phyloP scores from a whole-genome alignment of 768 basidiomycete species.

The Neoboletus subvelutipes region DNA sequence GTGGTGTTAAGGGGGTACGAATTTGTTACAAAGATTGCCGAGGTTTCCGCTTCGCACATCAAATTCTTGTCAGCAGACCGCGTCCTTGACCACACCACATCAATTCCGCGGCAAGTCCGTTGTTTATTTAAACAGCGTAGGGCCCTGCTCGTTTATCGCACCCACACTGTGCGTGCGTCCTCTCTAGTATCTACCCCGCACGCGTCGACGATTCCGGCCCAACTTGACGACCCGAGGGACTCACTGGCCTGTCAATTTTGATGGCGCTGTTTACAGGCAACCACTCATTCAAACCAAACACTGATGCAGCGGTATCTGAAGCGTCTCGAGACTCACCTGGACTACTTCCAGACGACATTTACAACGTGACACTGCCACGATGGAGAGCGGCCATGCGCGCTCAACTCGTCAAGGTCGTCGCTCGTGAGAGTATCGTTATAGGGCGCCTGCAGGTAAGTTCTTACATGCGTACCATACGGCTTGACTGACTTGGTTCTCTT shows the following conservation, averaged over 20 bases:
- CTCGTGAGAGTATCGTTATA: slow-evolving; percentile 58
- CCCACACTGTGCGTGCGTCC: neutral
- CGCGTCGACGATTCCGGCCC: neutral
- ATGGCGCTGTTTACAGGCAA: slow-evolving; percentile 1
- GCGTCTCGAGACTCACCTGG: slow-evolving; percentile 10
- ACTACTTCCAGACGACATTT: slow-evolving; percentile 47
- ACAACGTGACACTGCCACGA: slow-evolving; percentile 57
- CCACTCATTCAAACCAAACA: neutral
- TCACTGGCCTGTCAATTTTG: neutral
- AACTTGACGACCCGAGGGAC: neutral
- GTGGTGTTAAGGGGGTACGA: too few relatives aligned
- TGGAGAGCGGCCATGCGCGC: slow-evolving; percentile 67
- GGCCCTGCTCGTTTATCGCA: neutral
- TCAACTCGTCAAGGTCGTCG: slow-evolving; percentile 50
- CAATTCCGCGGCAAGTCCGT: neutral
- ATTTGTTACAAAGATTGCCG: too few relatives aligned
- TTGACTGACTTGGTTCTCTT: slow-evolving; percentile 12
- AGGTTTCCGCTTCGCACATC: neutral
- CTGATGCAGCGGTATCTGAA: neutral
- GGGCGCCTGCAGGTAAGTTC: slow-evolving; percentile 64
- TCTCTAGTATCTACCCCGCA: neutral
- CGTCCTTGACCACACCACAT: neutral
- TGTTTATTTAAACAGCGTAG: neutral
- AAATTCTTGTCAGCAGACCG: neutral
- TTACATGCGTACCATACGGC: neutral